Base-by-base conservation (phyloP, 352 stramenopile genomes). In the Pythium biforme region DNA sequence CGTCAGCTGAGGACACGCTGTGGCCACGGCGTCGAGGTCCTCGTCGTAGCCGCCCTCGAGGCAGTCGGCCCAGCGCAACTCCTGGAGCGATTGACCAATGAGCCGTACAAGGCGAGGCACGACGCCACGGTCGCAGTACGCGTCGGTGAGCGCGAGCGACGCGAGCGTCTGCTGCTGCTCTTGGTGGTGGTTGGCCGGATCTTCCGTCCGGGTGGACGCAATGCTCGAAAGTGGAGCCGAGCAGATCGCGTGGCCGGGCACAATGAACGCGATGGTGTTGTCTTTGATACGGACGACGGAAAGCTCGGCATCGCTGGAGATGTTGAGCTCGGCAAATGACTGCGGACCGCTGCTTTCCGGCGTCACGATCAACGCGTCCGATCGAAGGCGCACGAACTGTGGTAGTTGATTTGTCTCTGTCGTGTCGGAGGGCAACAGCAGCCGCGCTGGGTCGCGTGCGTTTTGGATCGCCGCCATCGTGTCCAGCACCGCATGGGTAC, bases 211-310 rank as follows among this genome's bases (percentile, higher is more conserved):
- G n/a, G 26, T 57, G 29, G 54, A 60, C 17, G 31, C 17, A 10
- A 43, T 9, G 43, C 22, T 60, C 7, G 54, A 19, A 2, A 15
- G 9, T 4, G 40, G 12, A 7, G 40, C 37, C 17, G 54, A 45
- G 25, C 39, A 26, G 26, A 60, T 52, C 39, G 54, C 54, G 20
- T 60, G 54, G 20, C 54, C 54, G 3, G 54, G 54, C 6, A 60
- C 25, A 29, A 60, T 4, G 22, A 51, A 43, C 25, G 34, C 39
- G 17, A 60, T 27, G 7, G 14, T 20, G 17, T 22, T 17, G 25
- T 12, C 37, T 4, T 43, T 14, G 14, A n/a, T n/a, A n/a, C 22
- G 25, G n/a, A 41, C 54, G 20, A 60, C 17, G 9, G 54, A 27
- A 9, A 60, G n/a, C 4, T 51, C 39, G 10, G 14, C 8, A 0